A percentile compares a stretch with the other conserved stretches of the same genome.
Evolutionary conservation across 2,329 filamentous ascomycete genomes (phyloP).

Genomic region (Monosporascus sp.): DNA sequence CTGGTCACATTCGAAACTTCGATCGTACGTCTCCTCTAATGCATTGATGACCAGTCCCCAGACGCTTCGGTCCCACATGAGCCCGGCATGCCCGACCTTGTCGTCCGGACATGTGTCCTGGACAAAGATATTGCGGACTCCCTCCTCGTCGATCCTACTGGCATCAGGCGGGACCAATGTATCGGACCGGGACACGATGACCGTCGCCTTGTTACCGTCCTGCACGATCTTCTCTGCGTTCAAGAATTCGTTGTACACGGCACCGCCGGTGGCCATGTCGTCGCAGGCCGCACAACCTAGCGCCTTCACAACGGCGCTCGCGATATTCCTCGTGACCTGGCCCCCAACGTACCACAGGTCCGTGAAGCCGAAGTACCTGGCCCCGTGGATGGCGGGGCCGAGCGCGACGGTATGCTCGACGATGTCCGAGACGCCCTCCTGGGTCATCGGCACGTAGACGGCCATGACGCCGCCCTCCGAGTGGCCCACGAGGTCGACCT

Average conservation of each 20-base stretch:
- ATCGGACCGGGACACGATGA: conserved; percentile 20
- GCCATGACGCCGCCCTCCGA: conserved; percentile 37
- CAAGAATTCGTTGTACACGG: conserved; percentile 13
- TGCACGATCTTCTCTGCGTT: conserved; percentile 14
- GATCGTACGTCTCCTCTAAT: conserved; percentile 21
- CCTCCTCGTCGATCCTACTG: conserved; percentile 17
- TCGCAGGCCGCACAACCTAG: conserved; percentile 22
- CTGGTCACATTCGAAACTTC: conserved; percentile 16
- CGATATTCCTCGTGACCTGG: conserved; percentile 13
- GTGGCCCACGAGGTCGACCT: conserved; percentile 36
- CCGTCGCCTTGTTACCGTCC: conserved; percentile 19
- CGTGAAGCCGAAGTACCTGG: conserved; percentile 21
- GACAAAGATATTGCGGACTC: conserved; percentile 16
- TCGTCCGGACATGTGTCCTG: conserved; percentile 23
- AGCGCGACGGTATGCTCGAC: conserved; percentile 20
- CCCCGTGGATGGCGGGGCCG: conserved; percentile 21
- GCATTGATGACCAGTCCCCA: conserved; percentile 23
- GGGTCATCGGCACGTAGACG: conserved; percentile 25
- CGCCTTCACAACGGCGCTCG: conserved; percentile 9
- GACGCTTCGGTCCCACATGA: conserved; percentile 21
- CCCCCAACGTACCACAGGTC: conserved; percentile 23
- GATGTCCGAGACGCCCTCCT: conserved; percentile 17
- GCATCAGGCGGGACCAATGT: conserved; percentile 16
- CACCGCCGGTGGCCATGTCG: conserved; percentile 19
- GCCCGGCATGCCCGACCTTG: conserved; percentile 17